Evolutionary conservation across 2,329 filamentous ascomycete genomes (phyloP).

Genomic region (Fusarium nodosum): DNA sequence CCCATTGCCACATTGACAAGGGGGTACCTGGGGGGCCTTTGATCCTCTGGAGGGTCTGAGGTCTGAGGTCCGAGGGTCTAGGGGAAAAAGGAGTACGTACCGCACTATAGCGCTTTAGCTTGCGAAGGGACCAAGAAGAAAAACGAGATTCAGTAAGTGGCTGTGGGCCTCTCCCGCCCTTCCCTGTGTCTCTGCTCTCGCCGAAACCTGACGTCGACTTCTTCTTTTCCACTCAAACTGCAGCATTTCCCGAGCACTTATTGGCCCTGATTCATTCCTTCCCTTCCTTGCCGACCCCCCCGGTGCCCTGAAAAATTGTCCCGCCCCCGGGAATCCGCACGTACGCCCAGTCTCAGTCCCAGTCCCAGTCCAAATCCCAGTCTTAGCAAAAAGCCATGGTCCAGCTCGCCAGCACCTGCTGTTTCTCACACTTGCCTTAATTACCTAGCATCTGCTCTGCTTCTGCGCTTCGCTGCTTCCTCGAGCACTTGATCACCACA

Average conservation of each 20-base stretch:
- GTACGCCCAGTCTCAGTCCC: not conserved
- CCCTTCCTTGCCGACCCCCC: conserved; percentile 38
- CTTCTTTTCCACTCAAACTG: conserved; percentile 43
- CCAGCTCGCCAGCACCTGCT: conserved; percentile 23
- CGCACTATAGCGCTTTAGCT: conserved; percentile 3
- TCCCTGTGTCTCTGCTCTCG: conserved; percentile 33
- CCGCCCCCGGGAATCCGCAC: conserved; percentile 43
- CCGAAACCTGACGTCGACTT: conserved; percentile 42
- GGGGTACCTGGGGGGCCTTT: conserved; percentile 33
- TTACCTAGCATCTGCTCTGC: conserved; percentile 42
- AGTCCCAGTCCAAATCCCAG: not conserved
- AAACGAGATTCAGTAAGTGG: conserved; percentile 41
- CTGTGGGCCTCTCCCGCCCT: conserved; percentile 39
- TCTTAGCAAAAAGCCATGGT: not conserved
- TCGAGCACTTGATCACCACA: conserved; percentile 45
- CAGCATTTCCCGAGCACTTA: conserved; percentile 31
- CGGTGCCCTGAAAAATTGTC: conserved; percentile 47
- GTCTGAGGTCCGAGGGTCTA: conserved; percentile 15
- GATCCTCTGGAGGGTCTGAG: conserved; percentile 23
- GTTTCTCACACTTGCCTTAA: conserved; percentile 46
- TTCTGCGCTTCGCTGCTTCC: conserved; percentile 24
- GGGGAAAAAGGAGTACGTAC: conserved; percentile 30
- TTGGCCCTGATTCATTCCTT: conserved; percentile 44
- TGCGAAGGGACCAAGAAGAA: conserved; percentile 34
- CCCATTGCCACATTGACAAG: conserved; percentile 39